These are phyloP conservation scores for Mercurialis annua DNA, from an alignment of 345 rosid genomes.

Conservation along the genomic window DNA sequence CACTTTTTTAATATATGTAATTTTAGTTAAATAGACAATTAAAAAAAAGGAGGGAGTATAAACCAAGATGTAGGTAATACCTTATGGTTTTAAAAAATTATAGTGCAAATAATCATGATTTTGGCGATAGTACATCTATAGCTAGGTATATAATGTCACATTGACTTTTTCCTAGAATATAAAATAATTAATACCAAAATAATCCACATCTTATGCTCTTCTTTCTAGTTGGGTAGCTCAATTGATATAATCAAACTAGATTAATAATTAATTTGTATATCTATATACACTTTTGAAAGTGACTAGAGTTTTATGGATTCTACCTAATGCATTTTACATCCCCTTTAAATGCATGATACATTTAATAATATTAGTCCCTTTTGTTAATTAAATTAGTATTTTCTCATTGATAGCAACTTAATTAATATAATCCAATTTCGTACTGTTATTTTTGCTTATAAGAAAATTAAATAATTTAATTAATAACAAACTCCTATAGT, in stretches of 20 bases:
- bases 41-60: too few relatives aligned
- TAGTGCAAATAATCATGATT: constrained; percentile 10
- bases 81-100: too few relatives aligned
- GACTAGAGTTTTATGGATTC: constrained; percentile 9
- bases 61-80: too few relatives aligned
- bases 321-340: constrained; percentile 4
- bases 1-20: too few relatives aligned
- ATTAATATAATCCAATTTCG: too few relatives aligned
- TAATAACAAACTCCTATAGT: background rate
- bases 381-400: background rate
- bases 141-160: background rate
- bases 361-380: background rate
- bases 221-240: constrained; percentile 10
- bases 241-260: constrained; percentile 9
- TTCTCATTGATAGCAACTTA: background rate
- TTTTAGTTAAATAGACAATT: too few relatives aligned
- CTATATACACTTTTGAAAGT: constrained; percentile 3
- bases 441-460: too few relatives aligned
- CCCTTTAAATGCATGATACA: background rate
- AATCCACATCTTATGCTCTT: background rate
- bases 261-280: background rate
- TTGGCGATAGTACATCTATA: background rate
- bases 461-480: background rate
- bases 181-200: background rate
- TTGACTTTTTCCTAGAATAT: background rate